Base-by-base conservation (phyloP, 805 yeast genomes). In the Saccharomyces paradoxus region DNA sequence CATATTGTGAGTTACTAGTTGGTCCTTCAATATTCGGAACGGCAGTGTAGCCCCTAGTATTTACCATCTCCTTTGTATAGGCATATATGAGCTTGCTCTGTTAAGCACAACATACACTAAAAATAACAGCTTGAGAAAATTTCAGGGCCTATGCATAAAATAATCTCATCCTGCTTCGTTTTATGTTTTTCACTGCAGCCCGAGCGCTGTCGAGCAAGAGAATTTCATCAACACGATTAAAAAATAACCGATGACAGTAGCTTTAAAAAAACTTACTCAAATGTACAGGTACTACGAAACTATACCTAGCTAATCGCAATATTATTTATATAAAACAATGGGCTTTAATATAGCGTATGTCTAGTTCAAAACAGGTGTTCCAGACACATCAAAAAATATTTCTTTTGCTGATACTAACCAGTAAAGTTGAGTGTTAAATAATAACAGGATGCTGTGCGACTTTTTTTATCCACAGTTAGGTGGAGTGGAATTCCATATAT, bases 401-500 rank as follows among this genome's bases (percentile, higher is more conserved):
- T n/a, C 47, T 26, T 30, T n/a, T 32, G 21, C 2, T 31, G 14
- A 17, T 46, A 48, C 51, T 32, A 26, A 46, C 54, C 29, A 48
- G 49, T 46, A n/a, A 37, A 13, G 50, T 37, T 17, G 44, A 7
- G 44, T 17, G 24, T 17, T 46, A 32, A 52, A 48, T 48, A 65
- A 62, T n/a, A 63, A 67, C 53, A 77, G 79, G 7, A 91, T 94
- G 97, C 88, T 91, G 3, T 87, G 96, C 48, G 99, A 94, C 71
- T 94, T 90, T 76, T 94, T 94, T 80, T 94, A 87, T 71, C 99
- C 99, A 10, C 99, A 94, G 67, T 86, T 97, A 0, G 99, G 99
- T 3, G 99, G 99, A 9, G 96, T 94, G 1, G 99, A 94, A 69
- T 83, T 92, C 58, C 99, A 94, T 67, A 87, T 92, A 17, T 89